These are phyloP conservation scores for Cymbidium sinense DNA, from an alignment of 106 monocot species.

Conservation along the genomic window DNA sequence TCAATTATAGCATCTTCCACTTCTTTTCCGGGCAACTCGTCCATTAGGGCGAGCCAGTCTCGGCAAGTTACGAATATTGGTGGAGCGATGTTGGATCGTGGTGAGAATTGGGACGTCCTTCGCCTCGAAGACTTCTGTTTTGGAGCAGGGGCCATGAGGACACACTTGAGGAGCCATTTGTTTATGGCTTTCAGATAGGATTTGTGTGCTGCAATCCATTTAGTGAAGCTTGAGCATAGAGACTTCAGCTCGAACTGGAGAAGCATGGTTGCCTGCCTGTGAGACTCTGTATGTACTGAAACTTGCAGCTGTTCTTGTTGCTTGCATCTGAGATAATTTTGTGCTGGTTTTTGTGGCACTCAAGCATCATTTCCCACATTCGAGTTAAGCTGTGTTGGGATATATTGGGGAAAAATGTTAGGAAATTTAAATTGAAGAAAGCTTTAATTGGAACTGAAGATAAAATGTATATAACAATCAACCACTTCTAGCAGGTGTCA, in stretches of 20 bases:
- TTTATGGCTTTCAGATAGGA: conserved; percentile 67
- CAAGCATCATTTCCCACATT: conserved; percentile 84
- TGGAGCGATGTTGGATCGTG: conserved; percentile 37
- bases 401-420: neutral
- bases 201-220: conserved; percentile 71
- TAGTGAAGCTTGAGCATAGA: conserved; percentile 63
- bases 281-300: conserved; percentile 40
- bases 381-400: conserved; percentile 50
- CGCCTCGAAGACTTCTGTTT: conserved; percentile 26
- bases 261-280: conserved; percentile 28
- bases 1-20: conserved; percentile 59
- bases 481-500: too few relatives aligned
- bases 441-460: too few relatives aligned
- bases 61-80: conserved; percentile 76
- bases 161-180: conserved; percentile 82
- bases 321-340: conserved; percentile 32
- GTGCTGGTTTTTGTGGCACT: conserved; percentile 67
- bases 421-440: neutral
- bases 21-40: conserved; percentile 35
- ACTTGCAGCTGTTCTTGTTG: conserved; percentile 39
- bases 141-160: conserved; percentile 19
- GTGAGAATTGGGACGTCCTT: conserved; percentile 27
- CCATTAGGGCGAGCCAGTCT: conserved; percentile 53
- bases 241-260: conserved; percentile 53
- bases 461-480: too few relatives aligned